Percentiles rank a stretch among this genome's conserved stretches.
Evolutionary conservation across 345 rosid genomes (phyloP).

Genomic region (Adansonia digitata): DNA sequence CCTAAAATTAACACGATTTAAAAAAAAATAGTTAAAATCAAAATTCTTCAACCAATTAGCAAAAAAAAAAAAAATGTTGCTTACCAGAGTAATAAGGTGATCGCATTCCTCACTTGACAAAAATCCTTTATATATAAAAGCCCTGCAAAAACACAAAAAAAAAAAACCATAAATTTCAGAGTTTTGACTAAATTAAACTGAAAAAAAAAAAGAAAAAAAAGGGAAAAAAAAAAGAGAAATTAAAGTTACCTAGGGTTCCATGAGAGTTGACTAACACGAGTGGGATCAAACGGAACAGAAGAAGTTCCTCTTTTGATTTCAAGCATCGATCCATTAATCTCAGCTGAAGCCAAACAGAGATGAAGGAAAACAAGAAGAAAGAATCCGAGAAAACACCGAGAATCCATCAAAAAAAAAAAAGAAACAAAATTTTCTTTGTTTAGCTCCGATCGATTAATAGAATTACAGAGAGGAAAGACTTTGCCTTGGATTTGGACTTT

Average conservation of each 20-base stretch:
- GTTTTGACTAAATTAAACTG: not conserved
- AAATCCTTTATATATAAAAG: conserved; percentile 64
- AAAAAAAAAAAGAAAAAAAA: not conserved
- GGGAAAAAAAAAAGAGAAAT: not conserved
- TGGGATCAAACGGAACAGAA: conserved; percentile 58
- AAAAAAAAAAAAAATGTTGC: not conserved
- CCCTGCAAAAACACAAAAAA: conserved; percentile 39
- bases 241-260: conserved; percentile 71
- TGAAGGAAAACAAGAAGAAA: conserved; percentile 34
- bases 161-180: not conserved
- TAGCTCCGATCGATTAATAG: not conserved
- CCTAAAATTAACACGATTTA: conserved; percentile 44
- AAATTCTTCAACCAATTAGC: conserved; percentile 1
- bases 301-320: conserved; percentile 40
- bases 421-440: too few species aligned
- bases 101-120: conserved; percentile 75
- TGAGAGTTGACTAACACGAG: conserved; percentile 78
- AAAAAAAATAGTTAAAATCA: not conserved
- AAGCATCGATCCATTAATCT: conserved; percentile 37
- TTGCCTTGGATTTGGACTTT: not conserved
- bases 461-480: not conserved
- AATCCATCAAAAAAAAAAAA: conserved; percentile 36
- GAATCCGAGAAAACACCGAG: conserved; percentile 30
- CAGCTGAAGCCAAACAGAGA: conserved; percentile 25
- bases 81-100: conserved; percentile 73